These are phyloP conservation scores for Aspergillus hortae DNA, from an alignment of 2,329 filamentous ascomycete species.

Conservation along the genomic window DNA sequence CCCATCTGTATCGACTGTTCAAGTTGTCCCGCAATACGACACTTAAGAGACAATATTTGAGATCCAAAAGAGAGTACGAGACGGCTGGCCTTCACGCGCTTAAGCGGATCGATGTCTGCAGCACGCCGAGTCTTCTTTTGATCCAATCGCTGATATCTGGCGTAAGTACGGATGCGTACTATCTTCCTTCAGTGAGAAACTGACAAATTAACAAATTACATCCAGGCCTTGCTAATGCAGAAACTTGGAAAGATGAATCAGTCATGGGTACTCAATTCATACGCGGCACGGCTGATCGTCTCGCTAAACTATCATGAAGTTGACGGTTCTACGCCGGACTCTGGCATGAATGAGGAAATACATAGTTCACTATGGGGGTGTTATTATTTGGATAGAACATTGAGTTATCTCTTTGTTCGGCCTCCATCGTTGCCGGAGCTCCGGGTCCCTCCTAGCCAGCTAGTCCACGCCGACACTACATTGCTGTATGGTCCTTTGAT, in stretches of 20 bases:
- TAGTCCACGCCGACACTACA: background rate
- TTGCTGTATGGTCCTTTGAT: constrained; percentile 10
- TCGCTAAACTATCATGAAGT: constrained; percentile 17
- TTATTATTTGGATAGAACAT: constrained; percentile 24
- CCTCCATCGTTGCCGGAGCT: constrained; percentile 14
- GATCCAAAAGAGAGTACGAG: constrained; percentile 19
- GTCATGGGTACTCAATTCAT: constrained; percentile 22
- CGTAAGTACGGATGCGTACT: constrained; percentile 10
- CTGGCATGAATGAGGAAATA: constrained; percentile 12
- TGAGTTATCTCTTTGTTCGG: constrained; percentile 22
- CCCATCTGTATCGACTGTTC: constrained; percentile 14
- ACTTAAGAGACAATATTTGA: constrained; percentile 15
- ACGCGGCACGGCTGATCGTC: constrained; percentile 23
- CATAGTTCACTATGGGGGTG: constrained; percentile 23
- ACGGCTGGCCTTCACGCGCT: constrained; percentile 15
- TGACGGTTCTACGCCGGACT: background rate
- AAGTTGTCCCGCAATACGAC: constrained; percentile 10
- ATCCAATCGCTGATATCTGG: constrained; percentile 24
- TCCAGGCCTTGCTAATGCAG: constrained; percentile 24
- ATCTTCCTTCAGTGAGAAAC: background rate
- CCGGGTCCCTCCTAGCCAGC: constrained; percentile 5
- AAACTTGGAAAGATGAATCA: constrained; percentile 21
- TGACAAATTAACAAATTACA: background rate
- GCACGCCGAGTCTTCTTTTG: constrained; percentile 13
- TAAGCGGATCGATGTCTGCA: constrained; percentile 16